Conservation (phyloP, 345 rosid species). For the Punica granatum region DNA sequence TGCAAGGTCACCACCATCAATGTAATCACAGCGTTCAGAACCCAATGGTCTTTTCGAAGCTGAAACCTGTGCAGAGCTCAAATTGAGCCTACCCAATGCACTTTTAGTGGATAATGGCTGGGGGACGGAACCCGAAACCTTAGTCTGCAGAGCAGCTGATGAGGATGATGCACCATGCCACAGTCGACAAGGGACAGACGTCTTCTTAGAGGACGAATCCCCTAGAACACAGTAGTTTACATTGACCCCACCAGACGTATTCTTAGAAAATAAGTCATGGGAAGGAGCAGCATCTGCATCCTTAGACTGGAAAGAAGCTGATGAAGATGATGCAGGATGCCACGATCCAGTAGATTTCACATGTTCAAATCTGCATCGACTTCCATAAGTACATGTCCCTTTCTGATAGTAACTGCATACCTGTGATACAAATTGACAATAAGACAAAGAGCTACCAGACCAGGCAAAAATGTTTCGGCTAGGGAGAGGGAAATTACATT, state of each 20-base stretch:
- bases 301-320: slow-evolving; percentile 22
- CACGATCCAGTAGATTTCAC: slow-evolving; percentile 36
- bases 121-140: slow-evolving; percentile 20
- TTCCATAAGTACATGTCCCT: slow-evolving; percentile 67
- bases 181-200: slow-evolving; percentile 20
- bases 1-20: slow-evolving; percentile 22
- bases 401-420: slow-evolving; percentile 79
- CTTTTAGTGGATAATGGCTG: slow-evolving; percentile 16
- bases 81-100: slow-evolving; percentile 15
- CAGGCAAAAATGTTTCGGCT: neutral
- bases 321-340: slow-evolving; percentile 48
- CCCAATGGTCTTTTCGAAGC: slow-evolving; percentile 28
- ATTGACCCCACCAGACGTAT: slow-evolving; percentile 17
- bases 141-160: slow-evolving; percentile 23
- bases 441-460: neutral
- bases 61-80: slow-evolving; percentile 27
- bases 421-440: slow-evolving; percentile 26
- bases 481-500: slow-evolving; percentile 34
- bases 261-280: slow-evolving; percentile 15
- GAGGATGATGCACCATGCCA: slow-evolving; percentile 41
- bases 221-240: slow-evolving; percentile 20
- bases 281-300: slow-evolving; percentile 23
- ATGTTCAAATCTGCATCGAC: slow-evolving; percentile 78
- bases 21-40: slow-evolving; percentile 19
- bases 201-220: slow-evolving; percentile 31